Evolutionary conservation across 257 asterid species (phyloP), one percentile per base, ranked within the genome.

Genomic region (Gardenia jasminoides): DNA sequence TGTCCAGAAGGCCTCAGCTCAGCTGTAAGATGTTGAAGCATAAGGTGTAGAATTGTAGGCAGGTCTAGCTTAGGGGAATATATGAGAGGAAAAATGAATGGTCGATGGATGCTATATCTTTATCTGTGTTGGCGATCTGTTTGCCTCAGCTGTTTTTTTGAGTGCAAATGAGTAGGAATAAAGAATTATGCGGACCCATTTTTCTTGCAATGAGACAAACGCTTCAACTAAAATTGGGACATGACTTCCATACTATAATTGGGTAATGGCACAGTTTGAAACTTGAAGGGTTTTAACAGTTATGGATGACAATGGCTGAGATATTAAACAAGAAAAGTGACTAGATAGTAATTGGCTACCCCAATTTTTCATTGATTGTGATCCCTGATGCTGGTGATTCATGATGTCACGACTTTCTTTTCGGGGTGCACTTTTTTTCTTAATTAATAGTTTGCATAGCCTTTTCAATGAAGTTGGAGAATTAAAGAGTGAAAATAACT

Each of bases 51-150:
- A 62, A 28, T 58, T 58, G 10, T 5, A 13, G 69, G 13, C 28
- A 12, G 69, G 41, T 11, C 7, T 28, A 4, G 36, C 16, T 65
- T 65, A 12, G 41, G 71, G 11, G 47, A 0, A 33, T 5, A 67
- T 4, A 33, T 16, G 71, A 67, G 26, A 47, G n/a, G n/a, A n/a
- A n/a, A 33, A 67, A 36, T 8, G 9, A 65, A 17, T 33, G 7
- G 22, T 54, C 30, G 10, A 56, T 75, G 47, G 79, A 76, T 76
- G 71, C 64, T 26, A 10, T 50, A 64, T 76, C 94, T 82, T 68
- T 71, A 47, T 91, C 94, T 82, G 46, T 81, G 84, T 84, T 78
- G 90, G 86, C 89, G 48, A 87, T 78, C 76, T 56, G 90, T 87
- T 82, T 79, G 84, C 83, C 77, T 91, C 91, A 82, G 67, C 43